Evolutionary conservation across 2,329 filamentous ascomycete genomes (phyloP).

Genomic region (Colletotrichum chlorophyti): DNA sequence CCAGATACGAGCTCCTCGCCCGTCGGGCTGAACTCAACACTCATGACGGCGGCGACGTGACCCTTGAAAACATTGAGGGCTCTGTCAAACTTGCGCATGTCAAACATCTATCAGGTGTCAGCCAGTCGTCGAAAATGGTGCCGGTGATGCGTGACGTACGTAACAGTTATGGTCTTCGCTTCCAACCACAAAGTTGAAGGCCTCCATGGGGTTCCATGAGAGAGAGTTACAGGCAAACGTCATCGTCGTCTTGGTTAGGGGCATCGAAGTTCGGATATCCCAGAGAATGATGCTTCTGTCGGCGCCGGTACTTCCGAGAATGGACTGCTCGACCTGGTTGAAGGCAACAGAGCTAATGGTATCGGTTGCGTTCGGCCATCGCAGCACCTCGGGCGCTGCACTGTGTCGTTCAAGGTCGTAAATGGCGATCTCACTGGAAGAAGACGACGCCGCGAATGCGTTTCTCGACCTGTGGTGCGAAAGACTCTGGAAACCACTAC

Average conservation of each 20-base stretch:
- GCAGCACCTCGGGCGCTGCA: slow-evolving; percentile 80
- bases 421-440: slow-evolving; percentile 80
- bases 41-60: slow-evolving; percentile 91
- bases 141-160: slow-evolving; percentile 27
- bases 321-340: slow-evolving; percentile 92
- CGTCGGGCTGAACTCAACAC: slow-evolving; percentile 93
- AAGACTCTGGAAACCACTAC: slow-evolving; percentile 74
- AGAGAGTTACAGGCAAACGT: slow-evolving; percentile 84
- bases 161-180: slow-evolving; percentile 91
- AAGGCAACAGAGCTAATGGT: slow-evolving; percentile 90
- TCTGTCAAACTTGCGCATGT: slow-evolving; percentile 89
- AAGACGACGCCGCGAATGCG: slow-evolving; percentile 80
- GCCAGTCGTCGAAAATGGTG: background rate
- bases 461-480: slow-evolving; percentile 82
- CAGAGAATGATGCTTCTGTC: slow-evolving; percentile 91
- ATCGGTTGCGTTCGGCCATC: slow-evolving; percentile 88
- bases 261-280: slow-evolving; percentile 85
- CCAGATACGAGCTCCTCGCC: slow-evolving; percentile 93
- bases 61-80: slow-evolving; percentile 90
- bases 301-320: slow-evolving; percentile 83
- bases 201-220: slow-evolving; percentile 95
- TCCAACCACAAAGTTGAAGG: slow-evolving; percentile 91
- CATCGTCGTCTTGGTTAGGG: slow-evolving; percentile 81
- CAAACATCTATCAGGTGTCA: slow-evolving; percentile 65
- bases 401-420: slow-evolving; percentile 87